These are phyloP conservation scores for Helminthosporium solani DNA, from an alignment of 2,329 filamentous ascomycete species.

Conservation along the genomic window DNA sequence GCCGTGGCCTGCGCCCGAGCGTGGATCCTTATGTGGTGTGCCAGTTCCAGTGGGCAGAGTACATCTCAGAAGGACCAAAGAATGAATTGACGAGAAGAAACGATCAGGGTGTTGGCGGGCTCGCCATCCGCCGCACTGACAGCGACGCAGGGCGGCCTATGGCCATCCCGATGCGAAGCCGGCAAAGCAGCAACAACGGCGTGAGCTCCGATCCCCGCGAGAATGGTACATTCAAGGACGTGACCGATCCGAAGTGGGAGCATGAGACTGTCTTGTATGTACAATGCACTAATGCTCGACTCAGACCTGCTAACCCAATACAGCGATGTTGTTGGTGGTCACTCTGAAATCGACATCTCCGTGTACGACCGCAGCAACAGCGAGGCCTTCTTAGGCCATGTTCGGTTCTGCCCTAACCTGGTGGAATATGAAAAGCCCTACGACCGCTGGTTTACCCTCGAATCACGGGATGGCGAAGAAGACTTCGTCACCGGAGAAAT, in stretches of 20 bases:
- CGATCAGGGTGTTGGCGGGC: conserved; percentile 34
- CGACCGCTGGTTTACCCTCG: conserved; percentile 81
- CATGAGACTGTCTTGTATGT: conserved; percentile 93
- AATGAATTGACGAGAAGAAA: conserved; percentile 54
- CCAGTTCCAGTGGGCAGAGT: conserved; percentile 94
- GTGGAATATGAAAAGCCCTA: conserved; percentile 69
- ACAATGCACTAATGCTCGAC: not conserved
- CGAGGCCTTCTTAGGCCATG: conserved; percentile 89
- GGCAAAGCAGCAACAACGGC: conserved; percentile 96
- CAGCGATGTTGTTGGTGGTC: conserved; percentile 89
- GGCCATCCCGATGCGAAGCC: conserved; percentile 95
- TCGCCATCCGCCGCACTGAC: conserved; percentile 63
- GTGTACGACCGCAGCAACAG: conserved; percentile 85
- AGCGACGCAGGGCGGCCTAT: conserved; percentile 83
- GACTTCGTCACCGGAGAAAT: conserved; percentile 81
- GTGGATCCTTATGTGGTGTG: conserved; percentile 93
- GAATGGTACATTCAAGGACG: conserved; percentile 59
- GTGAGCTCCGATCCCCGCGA: conserved; percentile 57
- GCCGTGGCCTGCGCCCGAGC: conserved; percentile 75
- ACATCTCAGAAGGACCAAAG: conserved; percentile 85
- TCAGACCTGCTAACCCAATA: conserved; percentile 20
- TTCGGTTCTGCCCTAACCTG: conserved; percentile 73
- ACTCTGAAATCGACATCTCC: conserved; percentile 88
- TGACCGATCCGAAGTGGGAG: conserved; percentile 91
- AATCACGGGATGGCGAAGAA: conserved; percentile 77